These are phyloP conservation scores for Chytriomyces sp. DNA, from an alignment of 192 early-diverging fungal species.

Conservation along the genomic window DNA sequence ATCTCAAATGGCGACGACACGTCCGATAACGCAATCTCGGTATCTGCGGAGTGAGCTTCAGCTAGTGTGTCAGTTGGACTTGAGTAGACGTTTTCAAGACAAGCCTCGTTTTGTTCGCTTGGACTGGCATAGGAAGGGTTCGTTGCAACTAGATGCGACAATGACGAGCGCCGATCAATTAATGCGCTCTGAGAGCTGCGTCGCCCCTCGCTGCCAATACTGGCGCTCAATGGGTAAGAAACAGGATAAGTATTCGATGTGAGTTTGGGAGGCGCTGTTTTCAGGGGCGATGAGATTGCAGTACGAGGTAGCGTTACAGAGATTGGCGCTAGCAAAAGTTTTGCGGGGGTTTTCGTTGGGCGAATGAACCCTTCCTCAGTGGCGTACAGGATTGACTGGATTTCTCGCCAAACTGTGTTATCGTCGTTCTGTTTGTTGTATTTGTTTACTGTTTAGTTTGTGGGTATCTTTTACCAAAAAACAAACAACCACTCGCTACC, in stretches of 20 bases:
- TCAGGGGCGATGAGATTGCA: neutral
- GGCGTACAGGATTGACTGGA: conserved; percentile 84
- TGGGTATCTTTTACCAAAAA: neutral
- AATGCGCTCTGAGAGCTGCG: neutral
- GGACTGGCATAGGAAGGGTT: neutral
- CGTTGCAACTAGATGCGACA: neutral
- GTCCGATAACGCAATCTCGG: conserved; percentile 2
- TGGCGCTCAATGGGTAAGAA: neutral
- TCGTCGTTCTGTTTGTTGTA: conserved; percentile 34
- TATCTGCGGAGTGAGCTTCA: conserved; percentile 8
- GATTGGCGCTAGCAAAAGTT: conserved; percentile 9
- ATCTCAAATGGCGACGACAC: neutral
- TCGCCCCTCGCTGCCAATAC: neutral
- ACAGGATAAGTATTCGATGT: conserved; percentile 14
- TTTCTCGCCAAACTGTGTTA: conserved; percentile 63
- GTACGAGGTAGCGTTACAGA: neutral
- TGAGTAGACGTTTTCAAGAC: neutral
- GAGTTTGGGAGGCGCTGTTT: conserved; percentile 6
- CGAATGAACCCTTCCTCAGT: conserved; percentile 71
- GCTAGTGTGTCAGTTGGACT: neutral
- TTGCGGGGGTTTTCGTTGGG: conserved; percentile 28
- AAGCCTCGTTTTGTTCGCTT: neutral
- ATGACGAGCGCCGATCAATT: neutral
- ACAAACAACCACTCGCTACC: conserved; percentile 11
- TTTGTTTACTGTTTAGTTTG: neutral